Evolutionary conservation across 257 asterid genomes (phyloP).

Genomic region (Scutellaria minor): DNA sequence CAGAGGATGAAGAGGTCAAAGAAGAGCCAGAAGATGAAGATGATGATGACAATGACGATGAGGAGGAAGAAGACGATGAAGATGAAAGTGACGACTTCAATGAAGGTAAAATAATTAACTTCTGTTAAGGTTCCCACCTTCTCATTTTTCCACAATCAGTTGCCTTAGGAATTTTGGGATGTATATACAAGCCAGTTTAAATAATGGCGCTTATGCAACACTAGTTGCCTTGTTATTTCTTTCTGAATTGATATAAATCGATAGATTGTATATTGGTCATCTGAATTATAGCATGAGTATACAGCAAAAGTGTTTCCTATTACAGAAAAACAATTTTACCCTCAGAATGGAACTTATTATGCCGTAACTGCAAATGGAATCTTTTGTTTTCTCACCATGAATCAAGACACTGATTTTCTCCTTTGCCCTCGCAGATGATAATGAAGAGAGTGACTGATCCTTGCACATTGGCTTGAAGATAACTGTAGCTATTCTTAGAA

Average conservation of each 20-base stretch:
- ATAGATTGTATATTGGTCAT: neutral
- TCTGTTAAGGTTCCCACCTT: constrained; percentile 12
- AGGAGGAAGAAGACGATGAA: constrained; percentile 47
- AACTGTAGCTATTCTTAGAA: constrained; percentile 29
- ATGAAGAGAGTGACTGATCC: constrained; percentile 64
- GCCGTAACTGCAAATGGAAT: constrained; percentile 10
- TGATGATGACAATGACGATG: constrained; percentile 43
- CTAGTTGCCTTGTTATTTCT: constrained; percentile 10
- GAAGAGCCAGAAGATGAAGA: constrained; percentile 41
- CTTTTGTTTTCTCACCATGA: constrained; percentile 15
- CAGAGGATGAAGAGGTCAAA: constrained; percentile 23
- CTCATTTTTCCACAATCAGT: constrained; percentile 11
- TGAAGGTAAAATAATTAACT: constrained; percentile 60
- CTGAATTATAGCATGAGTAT: constrained; percentile 8
- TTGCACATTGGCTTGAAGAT: constrained; percentile 31
- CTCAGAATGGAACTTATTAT: neutral
- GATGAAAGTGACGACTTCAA: constrained; percentile 66
- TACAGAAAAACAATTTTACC: neutral
- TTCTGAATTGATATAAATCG: neutral
- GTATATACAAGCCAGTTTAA: neutral
- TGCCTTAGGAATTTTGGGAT: constrained; percentile 19
- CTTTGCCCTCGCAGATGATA: constrained; percentile 56
- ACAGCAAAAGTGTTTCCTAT: constrained; percentile 12
- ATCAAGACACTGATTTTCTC: constrained; percentile 5
- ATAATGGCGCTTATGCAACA: neutral